Conservation (phyloP, 2,329 filamentous ascomycete genomes). For the Calonectria montana region DNA sequence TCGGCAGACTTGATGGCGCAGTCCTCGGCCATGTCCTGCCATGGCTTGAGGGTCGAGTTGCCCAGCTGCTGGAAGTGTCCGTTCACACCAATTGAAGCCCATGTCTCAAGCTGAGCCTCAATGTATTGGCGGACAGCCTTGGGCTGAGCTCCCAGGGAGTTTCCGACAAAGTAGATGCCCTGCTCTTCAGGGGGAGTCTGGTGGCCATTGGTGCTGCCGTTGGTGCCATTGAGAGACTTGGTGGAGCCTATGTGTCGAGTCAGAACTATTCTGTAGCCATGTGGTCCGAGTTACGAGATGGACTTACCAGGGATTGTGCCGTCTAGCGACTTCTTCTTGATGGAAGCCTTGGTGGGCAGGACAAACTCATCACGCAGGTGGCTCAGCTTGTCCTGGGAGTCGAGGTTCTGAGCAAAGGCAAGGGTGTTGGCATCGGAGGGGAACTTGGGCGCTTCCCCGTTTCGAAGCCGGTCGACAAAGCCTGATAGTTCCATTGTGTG, state of each 20-base stretch:
- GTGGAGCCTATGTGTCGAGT: conserved; percentile 21
- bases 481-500: conserved; percentile 53
- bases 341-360: conserved; percentile 78
- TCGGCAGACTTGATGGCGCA: conserved; percentile 76
- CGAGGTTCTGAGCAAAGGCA: conserved; percentile 64
- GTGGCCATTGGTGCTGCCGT: conserved; percentile 38
- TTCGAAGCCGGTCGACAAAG: conserved; percentile 54
- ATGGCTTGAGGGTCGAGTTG: conserved; percentile 75
- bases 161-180: conserved; percentile 85
- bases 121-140: conserved; percentile 73
- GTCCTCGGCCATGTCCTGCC: conserved; percentile 83
- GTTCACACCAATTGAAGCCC: conserved; percentile 85
- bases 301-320: conserved; percentile 55
- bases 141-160: conserved; percentile 89
- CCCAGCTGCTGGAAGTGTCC: conserved; percentile 81
- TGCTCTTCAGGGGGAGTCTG: conserved; percentile 44
- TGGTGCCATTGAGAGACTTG: conserved; percentile 34
- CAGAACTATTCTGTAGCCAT: not conserved
- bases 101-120: conserved; percentile 80
- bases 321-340: conserved; percentile 71
- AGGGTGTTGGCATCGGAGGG: conserved; percentile 59
- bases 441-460: conserved; percentile 56
- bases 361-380: conserved; percentile 77
- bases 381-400: conserved; percentile 69
- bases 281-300: not conserved